These are phyloP conservation scores for Trametes villosa DNA, from an alignment of 768 basidiomycete genomes.

Conservation along the genomic window DNA sequence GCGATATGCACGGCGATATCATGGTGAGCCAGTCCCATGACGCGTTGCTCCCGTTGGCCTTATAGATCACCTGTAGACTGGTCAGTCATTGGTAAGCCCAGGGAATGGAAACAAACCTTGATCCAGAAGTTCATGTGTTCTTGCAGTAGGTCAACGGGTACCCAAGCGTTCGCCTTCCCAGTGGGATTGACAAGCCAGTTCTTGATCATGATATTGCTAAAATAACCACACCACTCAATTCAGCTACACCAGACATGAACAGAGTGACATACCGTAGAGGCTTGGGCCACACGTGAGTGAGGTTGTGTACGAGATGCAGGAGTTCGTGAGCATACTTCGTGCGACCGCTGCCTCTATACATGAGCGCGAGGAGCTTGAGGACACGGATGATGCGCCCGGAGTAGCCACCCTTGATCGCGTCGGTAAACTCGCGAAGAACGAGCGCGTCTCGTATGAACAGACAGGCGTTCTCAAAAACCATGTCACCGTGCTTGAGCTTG, in stretches of 20 bases:
- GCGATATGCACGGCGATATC: constrained; percentile 36
- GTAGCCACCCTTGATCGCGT: constrained; percentile 38
- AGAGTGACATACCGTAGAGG: constrained; percentile 25
- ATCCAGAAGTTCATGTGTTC: constrained; percentile 42
- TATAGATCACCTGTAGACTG: constrained; percentile 36
- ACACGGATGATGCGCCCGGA: constrained; percentile 35
- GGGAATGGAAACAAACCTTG: too few species aligned
- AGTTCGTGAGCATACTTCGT: constrained; percentile 41
- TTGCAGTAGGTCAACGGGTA: constrained; percentile 39
- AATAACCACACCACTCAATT: background rate
- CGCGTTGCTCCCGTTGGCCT: constrained; percentile 38
- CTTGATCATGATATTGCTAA: constrained; percentile 33
- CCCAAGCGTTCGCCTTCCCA: constrained; percentile 28
- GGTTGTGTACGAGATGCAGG: too few species aligned
- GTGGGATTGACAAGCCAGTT: constrained; percentile 41
- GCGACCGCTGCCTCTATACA: constrained; percentile 37
- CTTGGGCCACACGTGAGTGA: too few species aligned
- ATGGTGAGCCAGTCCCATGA: constrained; percentile 42
- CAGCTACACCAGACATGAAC: background rate
- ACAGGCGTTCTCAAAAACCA: constrained; percentile 25
- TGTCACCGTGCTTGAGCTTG: constrained; percentile 7
- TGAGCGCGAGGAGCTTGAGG: constrained; percentile 33
- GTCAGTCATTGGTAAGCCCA: too few species aligned
- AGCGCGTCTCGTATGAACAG: constrained; percentile 39
- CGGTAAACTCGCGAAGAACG: constrained; percentile 34